Evolutionary conservation across 768 basidiomycete species (phyloP).

Genomic region (Leccinum disarticulatum): DNA sequence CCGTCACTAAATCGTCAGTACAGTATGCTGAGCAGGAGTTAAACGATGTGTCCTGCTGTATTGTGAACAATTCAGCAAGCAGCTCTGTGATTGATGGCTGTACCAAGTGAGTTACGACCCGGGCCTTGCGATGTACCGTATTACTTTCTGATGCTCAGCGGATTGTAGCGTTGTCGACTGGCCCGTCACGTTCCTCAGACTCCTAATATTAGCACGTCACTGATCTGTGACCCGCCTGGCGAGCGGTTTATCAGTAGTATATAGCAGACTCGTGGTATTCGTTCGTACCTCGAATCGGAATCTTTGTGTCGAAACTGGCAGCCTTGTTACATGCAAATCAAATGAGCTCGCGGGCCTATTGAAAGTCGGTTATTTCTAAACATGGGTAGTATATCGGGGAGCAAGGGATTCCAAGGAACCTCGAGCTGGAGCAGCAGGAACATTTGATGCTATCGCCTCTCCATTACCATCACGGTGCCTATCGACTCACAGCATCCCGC

Average conservation of each 20-base stretch:
- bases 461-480: not conserved
- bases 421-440: not conserved
- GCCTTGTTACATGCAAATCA: no score
- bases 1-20: not conserved
- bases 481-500: not conserved
- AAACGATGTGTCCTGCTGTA: not conserved
- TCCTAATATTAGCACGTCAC: not conserved
- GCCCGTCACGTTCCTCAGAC: not conserved
- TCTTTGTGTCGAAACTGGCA: not conserved
- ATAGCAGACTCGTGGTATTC: not conserved
- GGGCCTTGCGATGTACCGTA: not conserved
- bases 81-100: not conserved
- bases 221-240: not conserved
- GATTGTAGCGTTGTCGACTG: not conserved
- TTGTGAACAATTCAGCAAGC: not conserved
- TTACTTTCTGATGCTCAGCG: not conserved
- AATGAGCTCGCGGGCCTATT: no score
- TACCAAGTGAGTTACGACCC: not conserved
- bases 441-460: not conserved
- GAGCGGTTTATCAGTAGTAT: not conserved
- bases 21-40: not conserved
- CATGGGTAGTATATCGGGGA: not conserved
- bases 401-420: not conserved
- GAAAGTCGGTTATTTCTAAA: not conserved
- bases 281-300: not conserved